Base-by-base conservation (phyloP, 179 eudicot genomes). In the Drosera spatulata region DNA sequence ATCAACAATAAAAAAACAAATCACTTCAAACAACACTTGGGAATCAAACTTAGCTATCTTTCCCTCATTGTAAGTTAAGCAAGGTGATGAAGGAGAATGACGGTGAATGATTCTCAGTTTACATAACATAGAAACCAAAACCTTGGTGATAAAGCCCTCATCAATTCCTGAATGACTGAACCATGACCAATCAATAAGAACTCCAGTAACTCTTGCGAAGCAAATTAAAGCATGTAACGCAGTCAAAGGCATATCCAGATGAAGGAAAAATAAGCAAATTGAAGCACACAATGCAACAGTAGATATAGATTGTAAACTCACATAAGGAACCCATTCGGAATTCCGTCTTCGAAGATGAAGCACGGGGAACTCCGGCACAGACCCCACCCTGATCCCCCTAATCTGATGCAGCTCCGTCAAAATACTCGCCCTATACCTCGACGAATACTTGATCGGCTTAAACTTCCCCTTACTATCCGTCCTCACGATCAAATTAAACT, bases 381-480 rank as follows among this genome's bases (percentile, higher is more conserved):
- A 60, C 10, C 80, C 82, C 60, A 79, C 66, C 54, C 78, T 73
- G 50, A 55, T 79, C 75, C 85, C 90, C 59, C 78, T 82, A 55
- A 93, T 74, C 72, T 88, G 71, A 64, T 89, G 88, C 80, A 93
- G 62, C 73, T 84, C 94, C 6, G 97, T 89, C 86, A 93, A 71
- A 56, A 93, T 85, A 79, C 94, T 85, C 1, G 87, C 95, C 59
- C 95, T 78, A 64, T 70, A 89, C 73, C 66, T 68, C 2, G 95
- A 86, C 7, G 99, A 93, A 12, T 89, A 83, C 73, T 93, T 93
- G 8, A 89, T 70, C 42, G 71, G 78, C 74, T 86, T 93, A 61
- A 81, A 89, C 69, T 89, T 93, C 50, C 97, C 97, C 37, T 82
- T 81, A 9, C 95, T 86, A 74, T 93, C 99, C 5, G 88, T 80